Evolutionary conservation across 192 early-diverging fungal species (phyloP).

Genomic region (Coemansia sp.): DNA sequence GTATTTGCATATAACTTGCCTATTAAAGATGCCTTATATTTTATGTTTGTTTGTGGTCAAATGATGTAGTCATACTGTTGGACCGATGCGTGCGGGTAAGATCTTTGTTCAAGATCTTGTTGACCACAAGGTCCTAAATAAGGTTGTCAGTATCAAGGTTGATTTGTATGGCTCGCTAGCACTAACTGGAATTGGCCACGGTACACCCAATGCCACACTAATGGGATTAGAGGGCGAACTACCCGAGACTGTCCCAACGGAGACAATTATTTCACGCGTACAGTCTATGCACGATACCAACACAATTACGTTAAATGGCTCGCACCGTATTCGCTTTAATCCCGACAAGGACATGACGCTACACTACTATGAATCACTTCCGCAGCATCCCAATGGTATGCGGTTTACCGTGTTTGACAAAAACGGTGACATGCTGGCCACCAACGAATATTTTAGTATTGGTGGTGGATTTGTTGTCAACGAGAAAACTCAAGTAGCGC

Average conservation of each 20-base stretch:
- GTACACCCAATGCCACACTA: constrained; percentile 88
- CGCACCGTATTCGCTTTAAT: constrained; percentile 77
- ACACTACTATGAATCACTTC: constrained; percentile 81
- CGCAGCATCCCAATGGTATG: constrained; percentile 96
- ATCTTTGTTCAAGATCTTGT: constrained; percentile 89
- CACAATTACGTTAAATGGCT: constrained; percentile 71
- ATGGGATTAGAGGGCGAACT: constrained; percentile 91
- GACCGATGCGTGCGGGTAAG: constrained; percentile 96
- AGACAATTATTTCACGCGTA: constrained; percentile 72
- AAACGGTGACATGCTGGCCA: constrained; percentile 81
- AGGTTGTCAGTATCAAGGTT: constrained; percentile 65
- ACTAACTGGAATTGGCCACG: constrained; percentile 91
- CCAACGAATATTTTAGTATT: constrained; percentile 95
- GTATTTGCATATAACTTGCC: neutral
- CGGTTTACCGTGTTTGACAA: constrained; percentile 85
- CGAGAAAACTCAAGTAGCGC: constrained; percentile 76
- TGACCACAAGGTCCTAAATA: constrained; percentile 63
- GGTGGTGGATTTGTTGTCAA: constrained; percentile 96
- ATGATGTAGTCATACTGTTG: constrained; percentile 74
- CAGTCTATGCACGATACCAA: constrained; percentile 72
- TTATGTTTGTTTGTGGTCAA: neutral
- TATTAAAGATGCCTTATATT: neutral
- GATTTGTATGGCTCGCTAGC: constrained; percentile 94
- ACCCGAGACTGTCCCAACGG: constrained; percentile 80
- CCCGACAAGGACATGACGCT: constrained; percentile 84